Conservation (phyloP, 257 asterid species). For the Gentiana straminea region DNA sequence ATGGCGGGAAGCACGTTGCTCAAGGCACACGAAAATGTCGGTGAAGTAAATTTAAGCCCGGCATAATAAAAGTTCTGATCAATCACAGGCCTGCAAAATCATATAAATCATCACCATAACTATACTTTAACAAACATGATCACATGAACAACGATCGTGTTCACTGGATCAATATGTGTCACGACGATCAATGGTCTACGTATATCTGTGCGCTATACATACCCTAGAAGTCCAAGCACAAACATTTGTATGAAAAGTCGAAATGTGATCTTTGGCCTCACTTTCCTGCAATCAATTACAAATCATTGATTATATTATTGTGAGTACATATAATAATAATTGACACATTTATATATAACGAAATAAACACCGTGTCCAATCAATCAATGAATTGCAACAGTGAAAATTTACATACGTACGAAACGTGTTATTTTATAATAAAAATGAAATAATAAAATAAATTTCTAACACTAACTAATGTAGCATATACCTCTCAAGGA, state of each 20-base stretch:
- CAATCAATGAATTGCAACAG: too few species aligned
- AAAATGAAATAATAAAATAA: too few species aligned
- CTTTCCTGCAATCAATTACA: slow-evolving; percentile 36
- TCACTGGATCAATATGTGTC: too few species aligned
- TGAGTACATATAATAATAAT: too few species aligned
- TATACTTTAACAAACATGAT: too few species aligned
- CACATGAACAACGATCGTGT: too few species aligned
- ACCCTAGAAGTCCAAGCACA: slow-evolving; percentile 90
- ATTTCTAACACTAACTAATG: not conserved
- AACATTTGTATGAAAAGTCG: slow-evolving; percentile 76
- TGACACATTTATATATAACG: too few species aligned
- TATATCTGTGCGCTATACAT: slow-evolving; percentile 12
- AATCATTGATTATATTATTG: too few species aligned
- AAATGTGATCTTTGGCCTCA: slow-evolving; percentile 84
- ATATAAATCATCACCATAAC: not conserved
- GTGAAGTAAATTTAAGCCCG: slow-evolving; percentile 72
- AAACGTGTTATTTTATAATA: too few species aligned
- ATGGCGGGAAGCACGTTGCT: slow-evolving; percentile 92
- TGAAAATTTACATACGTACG: too few species aligned
- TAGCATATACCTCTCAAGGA: slow-evolving; percentile 57
- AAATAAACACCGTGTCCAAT: too few species aligned
- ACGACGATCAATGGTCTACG: too few species aligned
- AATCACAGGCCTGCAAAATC: slow-evolving; percentile 63
- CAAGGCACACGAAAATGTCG: slow-evolving; percentile 84
- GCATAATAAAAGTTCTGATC: slow-evolving; percentile 89